Base-by-base conservation (phyloP, 1,139 yeast species). In the Hanseniaspora sp. region DNA sequence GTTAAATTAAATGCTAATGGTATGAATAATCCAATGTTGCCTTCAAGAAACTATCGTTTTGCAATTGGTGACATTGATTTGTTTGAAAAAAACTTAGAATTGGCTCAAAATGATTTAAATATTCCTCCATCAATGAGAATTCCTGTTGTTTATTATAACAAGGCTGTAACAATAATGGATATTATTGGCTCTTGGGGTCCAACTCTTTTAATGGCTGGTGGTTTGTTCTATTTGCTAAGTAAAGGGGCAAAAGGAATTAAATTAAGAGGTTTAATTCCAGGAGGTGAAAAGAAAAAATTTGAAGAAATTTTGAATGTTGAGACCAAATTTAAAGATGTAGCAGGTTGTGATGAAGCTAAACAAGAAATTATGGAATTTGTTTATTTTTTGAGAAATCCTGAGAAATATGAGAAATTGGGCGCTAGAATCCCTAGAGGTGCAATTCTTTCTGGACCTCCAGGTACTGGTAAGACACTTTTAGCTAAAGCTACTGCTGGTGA, bases 401-500 rank as follows among this genome's bases (percentile, higher is more conserved):
- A 76, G 52, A 88, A 87, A 66, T 92, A 88, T 67, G 96, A 90
- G 67, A 81, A 79, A 59, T 73, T 92, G 54, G 98, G 98, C 45
- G 98, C 97, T 17, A 87, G 90, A 69, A 94, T 92, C 60, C 98
- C 98, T 52, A 80, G 97, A 66, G 98, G 98, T 63, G 98, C 98
- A 12, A 87, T 92, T 60, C 73, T 94, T 57, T 86, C 95, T 13
- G 98, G 98, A 57, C 96, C 97, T n/a, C 98, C 98, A 52, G 98
- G 98, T 75, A 92, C 98, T 7, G 98, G 98, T 82, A 92, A 92
- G 69, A 92, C 98, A 0, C 73, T 92, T 59, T 73, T 92, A 56
- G 98, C 98, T n/a, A 90, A 86, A 68, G 98, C 98, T 5, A 92
- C 97, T 45, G 98, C 98, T 1, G 98, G 98, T 59, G 98, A 92